A percentile compares a stretch with the other conserved stretches of the same genome.
These are phyloP conservation scores for Hypoxylon intermedium DNA, from an alignment of 495 filamentous ascomycete genomes.

Conservation along the genomic window DNA sequence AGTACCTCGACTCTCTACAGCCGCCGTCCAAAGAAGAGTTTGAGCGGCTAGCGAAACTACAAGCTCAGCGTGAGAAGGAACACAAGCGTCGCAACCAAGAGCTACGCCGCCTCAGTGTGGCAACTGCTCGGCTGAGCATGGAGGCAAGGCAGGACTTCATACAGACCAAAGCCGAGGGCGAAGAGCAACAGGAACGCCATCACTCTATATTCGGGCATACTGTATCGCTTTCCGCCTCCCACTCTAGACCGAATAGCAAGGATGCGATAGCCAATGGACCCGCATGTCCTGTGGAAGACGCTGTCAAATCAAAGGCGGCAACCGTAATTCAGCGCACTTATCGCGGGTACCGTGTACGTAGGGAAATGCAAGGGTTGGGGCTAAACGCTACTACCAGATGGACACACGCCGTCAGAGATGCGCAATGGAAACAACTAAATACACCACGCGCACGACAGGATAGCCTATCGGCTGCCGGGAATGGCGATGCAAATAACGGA, in stretches of 20 bases:
- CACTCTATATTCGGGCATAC: slow-evolving; percentile 11
- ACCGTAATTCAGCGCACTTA: slow-evolving; percentile 70
- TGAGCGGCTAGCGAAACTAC: slow-evolving; percentile 49
- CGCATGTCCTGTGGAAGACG: slow-evolving; percentile 16
- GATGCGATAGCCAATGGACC: slow-evolving; percentile 1
- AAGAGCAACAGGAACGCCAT: slow-evolving; percentile 3
- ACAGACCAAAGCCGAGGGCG: slow-evolving; percentile 29
- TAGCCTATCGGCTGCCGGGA: slow-evolving; percentile 16
- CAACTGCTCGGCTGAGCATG: slow-evolving; percentile 26
- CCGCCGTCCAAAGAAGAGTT: slow-evolving; percentile 54
- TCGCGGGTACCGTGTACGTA: slow-evolving; percentile 71
- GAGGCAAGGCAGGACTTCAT: slow-evolving; percentile 41
- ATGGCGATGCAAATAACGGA: slow-evolving; percentile 3
- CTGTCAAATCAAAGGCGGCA: slow-evolving; percentile 52
- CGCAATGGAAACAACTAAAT: slow-evolving; percentile 64
- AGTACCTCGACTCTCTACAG: slow-evolving; percentile 58
- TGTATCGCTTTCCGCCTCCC: slow-evolving; percentile 8
- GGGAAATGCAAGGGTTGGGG: slow-evolving; percentile 68
- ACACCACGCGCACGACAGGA: slow-evolving; percentile 52
- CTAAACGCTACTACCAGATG: slow-evolving; percentile 73
- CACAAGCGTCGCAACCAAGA: slow-evolving; percentile 45
- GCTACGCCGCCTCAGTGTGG: slow-evolving; percentile 39
- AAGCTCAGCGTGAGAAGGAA: slow-evolving; percentile 56
- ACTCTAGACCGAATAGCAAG: slow-evolving; percentile 8
- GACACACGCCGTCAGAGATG: slow-evolving; percentile 71